phyloP scores from a whole-genome alignment of 495 filamentous ascomycete species.

The Hypoxylon intermedium region DNA sequence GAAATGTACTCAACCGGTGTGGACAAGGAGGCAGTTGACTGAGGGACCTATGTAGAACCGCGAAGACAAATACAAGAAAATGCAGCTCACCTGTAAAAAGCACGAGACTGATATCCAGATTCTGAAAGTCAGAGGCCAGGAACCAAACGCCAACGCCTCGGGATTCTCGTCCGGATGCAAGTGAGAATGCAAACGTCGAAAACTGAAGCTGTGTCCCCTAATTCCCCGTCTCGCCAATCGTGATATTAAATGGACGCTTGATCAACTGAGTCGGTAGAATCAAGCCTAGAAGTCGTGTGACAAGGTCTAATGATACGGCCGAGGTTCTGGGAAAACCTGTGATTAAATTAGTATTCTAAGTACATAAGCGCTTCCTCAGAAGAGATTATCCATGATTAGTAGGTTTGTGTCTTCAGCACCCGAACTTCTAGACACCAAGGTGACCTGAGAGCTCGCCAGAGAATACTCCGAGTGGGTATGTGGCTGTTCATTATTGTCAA shows the following conservation, averaged over 20 bases:
- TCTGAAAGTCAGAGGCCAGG: slow-evolving; percentile 42
- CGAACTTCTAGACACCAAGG: slow-evolving; percentile 2
- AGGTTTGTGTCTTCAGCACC: slow-evolving; percentile 25
- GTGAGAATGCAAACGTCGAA: slow-evolving; percentile 41
- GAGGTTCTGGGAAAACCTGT: slow-evolving; percentile 36
- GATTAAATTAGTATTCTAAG: slow-evolving; percentile 2
- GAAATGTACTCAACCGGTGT: too few relatives aligned
- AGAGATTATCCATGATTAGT: neutral
- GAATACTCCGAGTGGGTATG: too few relatives aligned
- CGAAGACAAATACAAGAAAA: slow-evolving; percentile 30
- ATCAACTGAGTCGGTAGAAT: slow-evolving; percentile 28
- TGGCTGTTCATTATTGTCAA: too few relatives aligned
- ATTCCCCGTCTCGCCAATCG: slow-evolving; percentile 30
- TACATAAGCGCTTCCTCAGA: neutral
- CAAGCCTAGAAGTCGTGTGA: slow-evolving; percentile 40
- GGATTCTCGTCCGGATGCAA: slow-evolving; percentile 37
- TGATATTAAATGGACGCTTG: slow-evolving; percentile 35
- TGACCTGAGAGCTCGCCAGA: neutral
- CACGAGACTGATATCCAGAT: slow-evolving; percentile 43
- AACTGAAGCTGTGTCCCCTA: slow-evolving; percentile 36
- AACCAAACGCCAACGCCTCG: slow-evolving; percentile 45
- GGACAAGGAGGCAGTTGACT: neutral
- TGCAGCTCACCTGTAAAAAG: slow-evolving; percentile 48
- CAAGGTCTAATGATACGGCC: slow-evolving; percentile 40
- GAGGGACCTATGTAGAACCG: neutral